Evolutionary conservation across 2,329 filamentous ascomycete species (phyloP), one percentile per base, ranked within the genome.

Genomic region (Xylaria polymorpha): DNA sequence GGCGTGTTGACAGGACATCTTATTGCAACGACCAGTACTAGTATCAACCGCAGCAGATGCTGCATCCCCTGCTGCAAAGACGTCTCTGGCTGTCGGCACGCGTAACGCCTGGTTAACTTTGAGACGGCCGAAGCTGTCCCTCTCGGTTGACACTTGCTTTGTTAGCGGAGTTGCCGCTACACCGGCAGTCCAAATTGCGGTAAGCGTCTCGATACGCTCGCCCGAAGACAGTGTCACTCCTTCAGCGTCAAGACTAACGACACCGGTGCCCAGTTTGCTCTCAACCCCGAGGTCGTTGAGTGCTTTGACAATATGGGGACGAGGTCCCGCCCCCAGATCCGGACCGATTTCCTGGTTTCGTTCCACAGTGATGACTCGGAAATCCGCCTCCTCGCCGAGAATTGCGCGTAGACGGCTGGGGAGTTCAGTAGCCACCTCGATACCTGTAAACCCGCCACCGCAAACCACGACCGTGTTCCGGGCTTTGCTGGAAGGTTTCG

Each of bases 1-100:
- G 8, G 71, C 71, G 43, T 72, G 71, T 29, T 72, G 66, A 35
- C 71, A 72, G 7, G 68, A 64, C 71, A 72, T 71, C 58, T 60
- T 69, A 39, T 64, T 53, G 41, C 25, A 69, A 20, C 71, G 68
- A 20, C 64, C 71, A 18, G 15, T 25, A 4, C 57, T 25, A 4
- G 59, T 58, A 18, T 71, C 71, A 4, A 66, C 58, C 12, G 43
- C 25, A 20, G 68, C 71, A 14, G 43, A 64, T 32, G 68, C 66
- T n/a, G 66, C 68, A 58, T 72, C 68, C 2, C 71, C 68, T 5
- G 66, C 44, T 7, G 61, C 71, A 41, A 69, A 71, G 29, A 71
- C 43, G 18, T 67, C 63, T n/a, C 15, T 20, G 3, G n/a, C 66
- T 2, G 65, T 46, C 3, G 63, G 37, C 44, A 72, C 66, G 29